A percentile compares a stretch with the other conserved stretches of the same genome.
These are phyloP conservation scores for Thalassiosira mediterranea DNA, from an alignment of 352 stramenopile genomes.

Conservation along the genomic window DNA sequence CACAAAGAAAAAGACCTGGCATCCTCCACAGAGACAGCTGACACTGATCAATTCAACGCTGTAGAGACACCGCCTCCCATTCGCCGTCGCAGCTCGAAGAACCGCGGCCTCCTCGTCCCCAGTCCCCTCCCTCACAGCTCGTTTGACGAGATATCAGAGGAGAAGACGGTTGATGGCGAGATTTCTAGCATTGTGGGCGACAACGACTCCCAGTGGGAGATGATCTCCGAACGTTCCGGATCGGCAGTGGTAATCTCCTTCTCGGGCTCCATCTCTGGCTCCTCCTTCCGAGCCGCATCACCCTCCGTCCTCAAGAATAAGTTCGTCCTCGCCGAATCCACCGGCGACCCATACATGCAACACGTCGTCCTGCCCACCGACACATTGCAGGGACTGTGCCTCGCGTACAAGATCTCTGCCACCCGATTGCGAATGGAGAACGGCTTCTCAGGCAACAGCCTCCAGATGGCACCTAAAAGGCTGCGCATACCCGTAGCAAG, in stretches of 20 bases:
- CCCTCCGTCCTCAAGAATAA: conserved; percentile 62
- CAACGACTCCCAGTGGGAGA: conserved; percentile 62
- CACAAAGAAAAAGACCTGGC: conserved; percentile 23
- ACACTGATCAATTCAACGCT: conserved; percentile 24
- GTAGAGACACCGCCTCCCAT: neutral
- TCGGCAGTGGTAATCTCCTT: conserved; percentile 42
- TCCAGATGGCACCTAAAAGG: conserved; percentile 77
- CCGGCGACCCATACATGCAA: conserved; percentile 71
- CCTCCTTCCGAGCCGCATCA: conserved; percentile 44
- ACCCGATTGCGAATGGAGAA: conserved; percentile 71
- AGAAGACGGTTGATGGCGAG: conserved; percentile 19
- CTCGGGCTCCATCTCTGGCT: conserved; percentile 47
- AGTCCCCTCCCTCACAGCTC: too few relatives aligned
- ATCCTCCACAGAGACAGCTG: conserved; percentile 26
- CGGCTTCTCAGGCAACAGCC: conserved; percentile 74
- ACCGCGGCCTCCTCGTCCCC: too few relatives aligned
- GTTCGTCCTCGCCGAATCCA: conserved; percentile 59
- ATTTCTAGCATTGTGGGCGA: conserved; percentile 1
- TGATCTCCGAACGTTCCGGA: conserved; percentile 60
- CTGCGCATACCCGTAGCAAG: conserved; percentile 71
- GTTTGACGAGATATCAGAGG: conserved; percentile 17
- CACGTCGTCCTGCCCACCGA: conserved; percentile 79
- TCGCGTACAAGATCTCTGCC: conserved; percentile 75
- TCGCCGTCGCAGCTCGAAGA: too few relatives aligned
- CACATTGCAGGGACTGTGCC: conserved; percentile 78